Evolutionary conservation across 2,329 filamentous ascomycete genomes (phyloP).

Genomic region (Aspergillus aculeatus): DNA sequence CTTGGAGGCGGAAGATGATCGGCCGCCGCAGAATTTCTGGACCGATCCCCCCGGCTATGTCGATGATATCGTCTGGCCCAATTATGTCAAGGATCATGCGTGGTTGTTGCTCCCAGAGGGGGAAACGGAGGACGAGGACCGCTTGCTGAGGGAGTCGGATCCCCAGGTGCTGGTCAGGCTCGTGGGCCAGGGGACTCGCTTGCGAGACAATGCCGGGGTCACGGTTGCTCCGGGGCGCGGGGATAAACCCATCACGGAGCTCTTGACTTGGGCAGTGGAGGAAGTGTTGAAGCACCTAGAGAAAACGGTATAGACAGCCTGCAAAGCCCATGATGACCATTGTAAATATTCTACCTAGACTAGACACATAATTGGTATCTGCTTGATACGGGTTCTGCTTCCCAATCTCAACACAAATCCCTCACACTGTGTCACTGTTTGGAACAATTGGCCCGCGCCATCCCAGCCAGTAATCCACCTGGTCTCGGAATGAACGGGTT

Average conservation of each 20-base stretch:
- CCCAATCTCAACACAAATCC: background rate
- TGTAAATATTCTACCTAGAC: background rate
- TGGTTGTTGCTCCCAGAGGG: constrained; percentile 74
- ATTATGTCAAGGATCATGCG: constrained; percentile 77
- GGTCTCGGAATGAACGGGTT: constrained; percentile 24
- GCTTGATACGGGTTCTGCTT: background rate
- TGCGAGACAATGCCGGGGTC: constrained; percentile 49
- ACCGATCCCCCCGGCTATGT: constrained; percentile 91
- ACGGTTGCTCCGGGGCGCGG: constrained; percentile 50
- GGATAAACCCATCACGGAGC: constrained; percentile 60
- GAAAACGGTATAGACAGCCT: background rate
- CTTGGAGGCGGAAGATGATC: constrained; percentile 32
- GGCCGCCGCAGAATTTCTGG: constrained; percentile 76
- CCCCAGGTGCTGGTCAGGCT: constrained; percentile 28
- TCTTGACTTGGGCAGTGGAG: constrained; percentile 68
- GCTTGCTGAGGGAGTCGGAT: constrained; percentile 5
- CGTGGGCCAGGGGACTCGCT: constrained; percentile 34
- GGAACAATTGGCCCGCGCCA: constrained; percentile 29
- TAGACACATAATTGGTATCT: background rate
- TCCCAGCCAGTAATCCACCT: constrained; percentile 34
- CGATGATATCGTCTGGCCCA: constrained; percentile 92
- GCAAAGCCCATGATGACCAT: background rate
- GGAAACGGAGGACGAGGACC: constrained; percentile 35
- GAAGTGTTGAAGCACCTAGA: constrained; percentile 50
- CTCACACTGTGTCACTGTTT: background rate